Conservation (phyloP, 2,329 filamentous ascomycete genomes). For the Aureobasidium sp. region DNA sequence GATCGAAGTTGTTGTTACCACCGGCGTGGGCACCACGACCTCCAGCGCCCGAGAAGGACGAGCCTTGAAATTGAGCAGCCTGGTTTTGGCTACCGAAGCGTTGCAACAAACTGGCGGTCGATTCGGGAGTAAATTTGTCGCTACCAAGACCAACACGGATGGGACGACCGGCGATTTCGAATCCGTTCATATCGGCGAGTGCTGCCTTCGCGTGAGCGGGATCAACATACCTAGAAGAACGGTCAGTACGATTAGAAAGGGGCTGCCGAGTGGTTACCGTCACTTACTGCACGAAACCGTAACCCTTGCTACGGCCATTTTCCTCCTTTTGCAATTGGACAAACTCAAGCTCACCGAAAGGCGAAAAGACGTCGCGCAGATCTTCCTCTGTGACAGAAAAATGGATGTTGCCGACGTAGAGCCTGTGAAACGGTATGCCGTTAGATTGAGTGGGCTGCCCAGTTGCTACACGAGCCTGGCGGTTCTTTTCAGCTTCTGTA, state of each 20-base stretch:
- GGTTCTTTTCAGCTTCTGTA: slow-evolving; percentile 98
- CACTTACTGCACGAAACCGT: slow-evolving; percentile 96
- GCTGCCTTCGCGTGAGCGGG: slow-evolving; percentile 88
- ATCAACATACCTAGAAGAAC: slow-evolving; percentile 42
- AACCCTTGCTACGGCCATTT: slow-evolving; percentile 79
- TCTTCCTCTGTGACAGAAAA: slow-evolving; percentile 98
- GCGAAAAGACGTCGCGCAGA: slow-evolving; percentile 91
- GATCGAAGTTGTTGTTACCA: slow-evolving; percentile 71
- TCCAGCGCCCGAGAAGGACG: slow-evolving; percentile 82
- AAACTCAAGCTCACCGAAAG: slow-evolving; percentile 95
- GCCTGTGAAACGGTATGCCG: slow-evolving; percentile 89
- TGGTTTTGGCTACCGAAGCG: slow-evolving; percentile 75
- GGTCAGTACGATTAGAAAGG: slow-evolving; percentile 16
- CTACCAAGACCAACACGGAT: slow-evolving; percentile 99
- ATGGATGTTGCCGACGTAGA: slow-evolving; percentile 98
- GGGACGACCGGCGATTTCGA: slow-evolving; percentile 92
- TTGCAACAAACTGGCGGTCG: slow-evolving; percentile 84
- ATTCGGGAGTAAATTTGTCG: slow-evolving; percentile 99
- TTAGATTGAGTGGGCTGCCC: slow-evolving; percentile 62
- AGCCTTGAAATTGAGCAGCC: slow-evolving; percentile 67
- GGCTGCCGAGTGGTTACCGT: background rate
- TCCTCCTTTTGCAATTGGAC: slow-evolving; percentile 97
- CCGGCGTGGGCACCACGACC: slow-evolving; percentile 79
- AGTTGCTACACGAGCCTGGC: slow-evolving; percentile 81
- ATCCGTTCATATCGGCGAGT: slow-evolving; percentile 98